These are phyloP conservation scores for Evernia prunastri DNA, from an alignment of 495 filamentous ascomycete species.

Conservation along the genomic window DNA sequence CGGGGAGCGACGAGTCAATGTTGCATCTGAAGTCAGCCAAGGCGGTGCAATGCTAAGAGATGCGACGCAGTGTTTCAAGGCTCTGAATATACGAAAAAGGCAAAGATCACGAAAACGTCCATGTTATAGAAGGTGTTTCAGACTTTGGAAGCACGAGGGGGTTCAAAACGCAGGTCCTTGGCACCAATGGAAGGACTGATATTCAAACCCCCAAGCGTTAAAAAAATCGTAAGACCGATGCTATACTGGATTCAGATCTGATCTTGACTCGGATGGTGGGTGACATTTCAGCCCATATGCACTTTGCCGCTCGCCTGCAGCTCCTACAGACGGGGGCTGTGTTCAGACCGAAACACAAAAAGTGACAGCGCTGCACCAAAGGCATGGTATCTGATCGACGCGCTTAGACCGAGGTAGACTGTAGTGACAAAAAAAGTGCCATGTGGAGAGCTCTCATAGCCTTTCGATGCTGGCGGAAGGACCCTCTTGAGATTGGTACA, in stretches of 20 bases:
- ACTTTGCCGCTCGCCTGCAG: constrained; percentile 2
- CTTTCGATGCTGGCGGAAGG: background rate
- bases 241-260: background rate
- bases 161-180: background rate
- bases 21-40: background rate
- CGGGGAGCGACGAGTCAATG: background rate
- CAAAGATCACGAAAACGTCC: background rate
- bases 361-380: background rate
- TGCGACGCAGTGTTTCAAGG: background rate
- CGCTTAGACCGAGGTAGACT: background rate
- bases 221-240: background rate
- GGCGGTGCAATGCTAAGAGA: background rate
- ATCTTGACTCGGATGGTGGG: background rate
- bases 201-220: background rate
- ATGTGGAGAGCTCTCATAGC: background rate
- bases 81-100: background rate
- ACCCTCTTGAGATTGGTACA: background rate
- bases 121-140: background rate
- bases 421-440: background rate
- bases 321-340: background rate
- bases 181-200: background rate
- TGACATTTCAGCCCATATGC: background rate
- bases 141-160: background rate
- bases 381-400: background rate
- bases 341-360: background rate